phyloP scores from a whole-genome alignment of 495 filamentous ascomycete genomes.

The Neurospora sp. region DNA sequence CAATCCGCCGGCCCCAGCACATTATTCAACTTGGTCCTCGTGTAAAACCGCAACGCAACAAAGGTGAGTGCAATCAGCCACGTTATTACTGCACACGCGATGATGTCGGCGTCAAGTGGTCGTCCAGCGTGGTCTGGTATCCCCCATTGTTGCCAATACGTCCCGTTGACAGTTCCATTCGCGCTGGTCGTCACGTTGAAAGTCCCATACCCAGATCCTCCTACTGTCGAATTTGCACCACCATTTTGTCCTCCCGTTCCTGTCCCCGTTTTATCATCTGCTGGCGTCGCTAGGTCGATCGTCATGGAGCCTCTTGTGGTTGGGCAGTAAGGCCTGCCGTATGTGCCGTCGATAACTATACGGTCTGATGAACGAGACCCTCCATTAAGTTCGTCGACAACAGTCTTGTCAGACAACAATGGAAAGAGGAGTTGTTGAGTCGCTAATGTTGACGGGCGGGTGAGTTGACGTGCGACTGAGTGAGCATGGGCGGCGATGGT shows the following conservation, averaged over 20 bases:
- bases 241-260: not conserved
- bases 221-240: not conserved
- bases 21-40: conserved; percentile 14
- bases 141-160: not conserved
- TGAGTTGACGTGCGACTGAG: not conserved
- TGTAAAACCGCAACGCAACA: conserved; percentile 23
- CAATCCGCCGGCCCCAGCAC: conserved; percentile 18
- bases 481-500: not conserved
- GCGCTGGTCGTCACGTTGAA: not conserved
- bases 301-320: not conserved
- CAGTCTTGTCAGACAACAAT: not conserved
- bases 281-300: not conserved
- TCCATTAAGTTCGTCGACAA: not conserved
- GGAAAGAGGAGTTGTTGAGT: not conserved
- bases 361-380: not conserved
- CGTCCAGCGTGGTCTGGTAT: conserved; percentile 8
- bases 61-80: conserved; percentile 16
- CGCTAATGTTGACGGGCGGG: not conserved
- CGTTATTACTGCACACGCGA: conserved; percentile 17
- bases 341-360: not conserved
- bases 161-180: not conserved
- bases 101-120: conserved; percentile 18
- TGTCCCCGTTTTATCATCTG: not conserved
- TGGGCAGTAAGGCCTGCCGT: not conserved
- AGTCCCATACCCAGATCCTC: not conserved